Conservation (phyloP, 306 rosid genomes). For the Medicago lupulina region DNA sequence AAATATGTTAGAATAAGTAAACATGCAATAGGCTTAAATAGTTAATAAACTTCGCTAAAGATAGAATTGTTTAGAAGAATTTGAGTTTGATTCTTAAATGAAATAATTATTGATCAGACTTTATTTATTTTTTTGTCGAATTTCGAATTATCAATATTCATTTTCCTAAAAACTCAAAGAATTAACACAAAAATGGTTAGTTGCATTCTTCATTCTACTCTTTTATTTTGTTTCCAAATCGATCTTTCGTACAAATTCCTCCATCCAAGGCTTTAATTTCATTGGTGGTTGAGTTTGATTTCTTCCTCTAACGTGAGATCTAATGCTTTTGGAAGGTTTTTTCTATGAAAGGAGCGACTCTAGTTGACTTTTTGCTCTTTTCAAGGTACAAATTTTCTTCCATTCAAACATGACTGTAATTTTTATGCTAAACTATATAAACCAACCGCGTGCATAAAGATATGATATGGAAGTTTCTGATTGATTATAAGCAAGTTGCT, state of each 20-base stretch:
- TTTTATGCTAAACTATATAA: neutral
- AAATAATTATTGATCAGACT: no score
- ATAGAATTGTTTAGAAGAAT: no score
- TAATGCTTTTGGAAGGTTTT: neutral
- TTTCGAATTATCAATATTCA: no score
- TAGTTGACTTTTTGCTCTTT: slow-evolving; percentile 53
- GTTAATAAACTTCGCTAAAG: no score
- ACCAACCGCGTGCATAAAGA: slow-evolving; percentile 7
- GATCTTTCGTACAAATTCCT: slow-evolving; percentile 43
- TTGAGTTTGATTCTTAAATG: no score
- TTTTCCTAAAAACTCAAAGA: no score
- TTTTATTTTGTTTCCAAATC: slow-evolving; percentile 5
- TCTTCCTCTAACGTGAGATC: slow-evolving; percentile 36
- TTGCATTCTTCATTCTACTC: slow-evolving; percentile 40
- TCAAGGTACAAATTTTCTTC: slow-evolving; percentile 36
- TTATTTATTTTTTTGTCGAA: no score
- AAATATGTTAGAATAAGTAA: slow-evolving; percentile 8
- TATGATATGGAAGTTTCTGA: neutral
- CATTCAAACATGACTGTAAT: slow-evolving; percentile 19
- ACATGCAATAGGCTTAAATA: no score
- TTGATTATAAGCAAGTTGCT: neutral
- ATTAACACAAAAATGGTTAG: slow-evolving; percentile 34
- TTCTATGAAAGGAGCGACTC: slow-evolving; percentile 41
- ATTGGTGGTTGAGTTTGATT: slow-evolving; percentile 34
- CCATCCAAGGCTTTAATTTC: slow-evolving; percentile 37